Conservation (phyloP, 768 basidiomycete species). For the Sporobolomyces phaffii region DNA sequence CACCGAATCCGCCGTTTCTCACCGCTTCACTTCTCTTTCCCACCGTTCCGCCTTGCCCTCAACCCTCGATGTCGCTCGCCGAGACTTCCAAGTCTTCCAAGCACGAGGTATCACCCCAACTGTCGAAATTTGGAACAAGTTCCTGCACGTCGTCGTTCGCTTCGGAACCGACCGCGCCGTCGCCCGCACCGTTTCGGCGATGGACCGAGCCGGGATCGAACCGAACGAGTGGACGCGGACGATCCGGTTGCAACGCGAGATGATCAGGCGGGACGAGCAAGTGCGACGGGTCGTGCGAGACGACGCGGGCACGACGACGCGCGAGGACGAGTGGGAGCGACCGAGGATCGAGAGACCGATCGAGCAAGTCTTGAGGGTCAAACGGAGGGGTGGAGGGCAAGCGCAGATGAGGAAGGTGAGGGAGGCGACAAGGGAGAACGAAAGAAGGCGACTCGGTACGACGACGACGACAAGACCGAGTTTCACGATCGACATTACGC, state of each 20-base stretch:
- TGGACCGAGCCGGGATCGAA: background rate
- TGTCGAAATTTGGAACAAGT: constrained; percentile 4
- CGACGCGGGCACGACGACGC: background rate
- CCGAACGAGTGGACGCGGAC: background rate
- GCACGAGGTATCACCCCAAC: background rate
- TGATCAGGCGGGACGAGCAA: constrained; percentile 11
- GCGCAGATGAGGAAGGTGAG: constrained; percentile 6
- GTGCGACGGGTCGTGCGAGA: background rate
- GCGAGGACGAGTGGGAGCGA: background rate
- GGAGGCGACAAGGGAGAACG: background rate
- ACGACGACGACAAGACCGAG: background rate
- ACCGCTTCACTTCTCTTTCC: constrained; percentile 10
- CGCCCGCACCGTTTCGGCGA: background rate
- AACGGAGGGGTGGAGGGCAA: background rate
- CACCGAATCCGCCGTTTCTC: background rate
- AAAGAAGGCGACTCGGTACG: background rate
- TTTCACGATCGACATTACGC: background rate
- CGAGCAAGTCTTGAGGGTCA: background rate
- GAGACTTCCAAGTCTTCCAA: background rate
- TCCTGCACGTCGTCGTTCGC: constrained; percentile 3
- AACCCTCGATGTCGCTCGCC: background rate
- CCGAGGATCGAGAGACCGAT: background rate
- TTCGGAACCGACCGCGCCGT: constrained; percentile 2
- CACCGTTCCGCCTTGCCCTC: background rate
- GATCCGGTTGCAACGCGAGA: constrained; percentile 7